These are phyloP conservation scores for Trichophyton verrucosum DNA, from an alignment of 2,329 filamentous ascomycete genomes.

Conservation along the genomic window DNA sequence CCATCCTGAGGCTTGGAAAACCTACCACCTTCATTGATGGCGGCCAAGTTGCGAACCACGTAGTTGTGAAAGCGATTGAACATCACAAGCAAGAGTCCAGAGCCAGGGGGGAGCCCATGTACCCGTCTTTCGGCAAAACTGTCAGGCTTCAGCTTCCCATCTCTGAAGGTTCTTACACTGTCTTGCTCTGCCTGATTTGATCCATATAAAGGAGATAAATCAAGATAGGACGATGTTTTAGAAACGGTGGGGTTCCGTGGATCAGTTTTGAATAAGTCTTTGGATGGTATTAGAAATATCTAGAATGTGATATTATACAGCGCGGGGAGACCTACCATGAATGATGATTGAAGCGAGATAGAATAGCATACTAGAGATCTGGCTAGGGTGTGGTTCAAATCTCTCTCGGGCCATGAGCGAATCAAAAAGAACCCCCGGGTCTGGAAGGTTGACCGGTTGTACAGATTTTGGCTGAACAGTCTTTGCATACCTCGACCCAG, in stretches of 20 bases:
- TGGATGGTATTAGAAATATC: slow-evolving; percentile 14
- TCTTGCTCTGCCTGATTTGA: slow-evolving; percentile 24
- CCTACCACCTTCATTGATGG: slow-evolving; percentile 34
- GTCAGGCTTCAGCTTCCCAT: slow-evolving; percentile 30
- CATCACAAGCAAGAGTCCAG: slow-evolving; percentile 24
- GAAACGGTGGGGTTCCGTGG: slow-evolving; percentile 21
- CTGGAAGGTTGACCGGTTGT: slow-evolving; percentile 15
- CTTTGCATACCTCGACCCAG: slow-evolving; percentile 20
- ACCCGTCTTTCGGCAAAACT: slow-evolving; percentile 26
- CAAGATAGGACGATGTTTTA: slow-evolving; percentile 38
- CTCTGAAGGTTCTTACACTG: slow-evolving; percentile 24
- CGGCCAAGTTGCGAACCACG: slow-evolving; percentile 24
- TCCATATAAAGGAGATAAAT: slow-evolving; percentile 37
- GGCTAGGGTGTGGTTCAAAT: slow-evolving; percentile 29
- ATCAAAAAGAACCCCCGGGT: slow-evolving; percentile 19
- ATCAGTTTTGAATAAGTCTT: slow-evolving; percentile 37
- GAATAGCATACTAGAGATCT: slow-evolving; percentile 37
- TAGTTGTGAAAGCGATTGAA: slow-evolving; percentile 32
- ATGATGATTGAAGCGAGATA: slow-evolving; percentile 43
- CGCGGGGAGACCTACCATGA: slow-evolving; percentile 25
- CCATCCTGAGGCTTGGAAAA: slow-evolving; percentile 20
- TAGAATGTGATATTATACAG: background rate
- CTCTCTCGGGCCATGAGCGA: slow-evolving; percentile 12
- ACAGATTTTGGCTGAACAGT: slow-evolving; percentile 15
- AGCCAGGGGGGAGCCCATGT: slow-evolving; percentile 24